phyloP scores from a whole-genome alignment of 1,284 basidiomycete genomes.

The Marasmius oreades region DNA sequence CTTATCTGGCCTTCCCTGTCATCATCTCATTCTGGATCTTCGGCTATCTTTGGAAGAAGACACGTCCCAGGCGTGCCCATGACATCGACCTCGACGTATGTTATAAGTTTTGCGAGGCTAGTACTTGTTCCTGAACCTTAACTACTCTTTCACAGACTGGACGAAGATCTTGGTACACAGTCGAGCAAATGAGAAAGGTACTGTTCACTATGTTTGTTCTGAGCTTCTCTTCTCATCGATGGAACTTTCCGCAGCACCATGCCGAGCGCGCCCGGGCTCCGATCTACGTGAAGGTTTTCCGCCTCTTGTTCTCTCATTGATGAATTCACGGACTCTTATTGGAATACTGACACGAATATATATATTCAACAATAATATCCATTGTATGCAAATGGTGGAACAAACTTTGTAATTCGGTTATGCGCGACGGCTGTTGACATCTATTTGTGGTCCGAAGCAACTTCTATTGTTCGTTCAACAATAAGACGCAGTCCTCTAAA shows the following conservation, averaged over 20 bases:
- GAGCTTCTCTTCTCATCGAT: background rate
- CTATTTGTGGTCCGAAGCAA: background rate
- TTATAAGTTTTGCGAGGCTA: background rate
- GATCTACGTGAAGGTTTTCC: slow-evolving; percentile 11
- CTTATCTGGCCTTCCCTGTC: slow-evolving; percentile 36
- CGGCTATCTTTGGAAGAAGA: slow-evolving; percentile 38
- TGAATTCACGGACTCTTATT: too few relatives aligned
- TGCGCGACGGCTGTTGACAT: background rate
- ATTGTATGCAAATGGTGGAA: too few relatives aligned
- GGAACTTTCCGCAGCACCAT: slow-evolving; percentile 7
- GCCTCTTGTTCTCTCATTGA: slow-evolving; percentile 16
- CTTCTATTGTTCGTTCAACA: background rate
- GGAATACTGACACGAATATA: too few relatives aligned
- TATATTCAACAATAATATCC: too few relatives aligned
- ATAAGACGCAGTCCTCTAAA: background rate
- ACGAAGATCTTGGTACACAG: slow-evolving; percentile 23
- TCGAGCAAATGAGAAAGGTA: slow-evolving; percentile 18
- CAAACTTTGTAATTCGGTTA: background rate
- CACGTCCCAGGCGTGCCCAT: slow-evolving; percentile 29
- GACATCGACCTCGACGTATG: slow-evolving; percentile 39
- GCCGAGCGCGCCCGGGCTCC: slow-evolving; percentile 16
- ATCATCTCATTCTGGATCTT: slow-evolving; percentile 34
- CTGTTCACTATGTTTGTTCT: background rate
- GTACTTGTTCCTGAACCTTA: background rate
- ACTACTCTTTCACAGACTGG: slow-evolving; percentile 29